Conservation (phyloP, 1,284 basidiomycete genomes). For the Bondarzewia mesenterica region DNA sequence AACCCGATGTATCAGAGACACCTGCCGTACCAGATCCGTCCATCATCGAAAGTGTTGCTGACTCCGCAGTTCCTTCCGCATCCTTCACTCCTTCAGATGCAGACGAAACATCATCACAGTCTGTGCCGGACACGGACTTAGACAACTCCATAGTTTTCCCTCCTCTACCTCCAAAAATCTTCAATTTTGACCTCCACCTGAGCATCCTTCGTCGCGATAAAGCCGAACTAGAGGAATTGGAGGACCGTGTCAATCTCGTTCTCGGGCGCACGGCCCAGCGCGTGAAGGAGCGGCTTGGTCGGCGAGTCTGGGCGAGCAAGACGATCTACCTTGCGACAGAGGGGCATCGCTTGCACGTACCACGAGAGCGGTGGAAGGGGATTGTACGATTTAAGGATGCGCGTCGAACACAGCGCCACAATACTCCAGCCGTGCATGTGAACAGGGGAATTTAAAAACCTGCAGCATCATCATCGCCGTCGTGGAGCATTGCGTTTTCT, state of each 20-base stretch:
- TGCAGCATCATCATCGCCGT: not conserved
- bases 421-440: no score
- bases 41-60: not conserved
- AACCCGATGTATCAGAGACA: not conserved
- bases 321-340: conserved; percentile 40
- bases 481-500: no score
- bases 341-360: conserved; percentile 21
- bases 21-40: not conserved
- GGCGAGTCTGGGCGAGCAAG: conserved; percentile 57
- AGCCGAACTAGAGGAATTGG: conserved; percentile 36
- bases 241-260: conserved; percentile 30
- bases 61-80: not conserved
- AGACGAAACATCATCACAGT: not conserved
- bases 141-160: conserved; percentile 15
- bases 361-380: conserved; percentile 27
- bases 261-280: conserved; percentile 47
- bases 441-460: no score
- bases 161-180: conserved; percentile 25
- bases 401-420: not conserved
- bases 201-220: conserved; percentile 45
- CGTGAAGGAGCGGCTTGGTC: conserved; percentile 58
- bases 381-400: conserved; percentile 20
- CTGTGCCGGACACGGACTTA: conserved; percentile 22
- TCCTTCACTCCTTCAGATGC: not conserved
- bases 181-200: conserved; percentile 51